Conservation (phyloP, 176 grass and related monocot species). For the Phragmites australis region DNA sequence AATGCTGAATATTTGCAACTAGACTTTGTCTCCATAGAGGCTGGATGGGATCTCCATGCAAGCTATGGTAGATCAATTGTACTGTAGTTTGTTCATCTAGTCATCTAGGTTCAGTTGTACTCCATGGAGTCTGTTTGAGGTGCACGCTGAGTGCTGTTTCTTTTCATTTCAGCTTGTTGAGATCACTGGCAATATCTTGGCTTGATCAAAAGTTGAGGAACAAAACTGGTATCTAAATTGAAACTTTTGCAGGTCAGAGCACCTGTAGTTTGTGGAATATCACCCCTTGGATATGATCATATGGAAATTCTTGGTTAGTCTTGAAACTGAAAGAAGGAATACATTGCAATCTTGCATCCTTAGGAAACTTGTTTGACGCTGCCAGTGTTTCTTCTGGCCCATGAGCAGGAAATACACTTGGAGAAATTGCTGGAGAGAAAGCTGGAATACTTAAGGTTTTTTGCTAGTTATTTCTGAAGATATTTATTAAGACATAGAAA, state of each 20-base stretch:
- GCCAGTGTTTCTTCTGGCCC: neutral
- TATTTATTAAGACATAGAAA: neutral
- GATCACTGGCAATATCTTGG: constrained; percentile 14
- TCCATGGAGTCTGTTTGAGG: constrained; percentile 6
- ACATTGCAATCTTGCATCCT: constrained; percentile 25
- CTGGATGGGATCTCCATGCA: constrained; percentile 21
- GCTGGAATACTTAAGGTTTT: constrained; percentile 91
- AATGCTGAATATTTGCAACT: constrained; percentile 21
- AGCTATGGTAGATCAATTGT: neutral
- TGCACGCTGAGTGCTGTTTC: neutral
- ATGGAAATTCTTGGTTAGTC: constrained; percentile 98
- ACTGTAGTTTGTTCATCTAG: constrained; percentile 10
- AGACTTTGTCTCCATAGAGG: neutral
- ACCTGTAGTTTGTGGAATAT: constrained; percentile 94
- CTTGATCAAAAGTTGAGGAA: constrained; percentile 18
- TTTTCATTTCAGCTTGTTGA: neutral
- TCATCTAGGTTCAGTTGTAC: constrained; percentile 7
- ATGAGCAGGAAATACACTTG: constrained; percentile 83
- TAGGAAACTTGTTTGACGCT: constrained; percentile 23
- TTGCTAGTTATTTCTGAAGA: constrained; percentile 12
- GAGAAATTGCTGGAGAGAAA: constrained; percentile 91
- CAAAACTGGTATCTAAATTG: constrained; percentile 29
- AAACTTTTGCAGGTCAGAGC: constrained; percentile 66
- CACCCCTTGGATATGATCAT: constrained; percentile 94
- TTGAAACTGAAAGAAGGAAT: constrained; percentile 35